Evolutionary conservation across 1,139 yeast species (phyloP).

Genomic region (Geotrichum australiense): DNA sequence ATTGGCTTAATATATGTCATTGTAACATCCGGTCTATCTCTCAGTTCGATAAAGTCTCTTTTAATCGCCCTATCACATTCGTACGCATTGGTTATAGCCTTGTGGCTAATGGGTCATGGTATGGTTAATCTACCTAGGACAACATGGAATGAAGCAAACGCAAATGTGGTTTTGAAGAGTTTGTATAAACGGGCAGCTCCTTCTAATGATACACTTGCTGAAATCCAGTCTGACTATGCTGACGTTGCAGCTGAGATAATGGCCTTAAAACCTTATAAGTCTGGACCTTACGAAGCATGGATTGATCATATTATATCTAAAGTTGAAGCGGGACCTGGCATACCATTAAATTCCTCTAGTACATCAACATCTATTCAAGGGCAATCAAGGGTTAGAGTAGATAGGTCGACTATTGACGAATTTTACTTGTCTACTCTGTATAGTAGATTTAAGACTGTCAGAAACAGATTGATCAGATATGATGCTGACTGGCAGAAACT

Average conservation of each 20-base stretch:
- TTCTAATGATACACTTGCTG: slow-evolving; percentile 57
- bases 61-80: slow-evolving; percentile 73
- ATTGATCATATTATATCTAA: slow-evolving; percentile 31
- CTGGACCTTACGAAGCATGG: slow-evolving; percentile 37
- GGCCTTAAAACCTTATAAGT: slow-evolving; percentile 38
- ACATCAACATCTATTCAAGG: slow-evolving; percentile 19
- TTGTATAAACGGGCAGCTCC: slow-evolving; percentile 53
- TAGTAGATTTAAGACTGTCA: slow-evolving; percentile 25
- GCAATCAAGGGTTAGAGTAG: slow-evolving; percentile 23
- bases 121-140: slow-evolving; percentile 59
- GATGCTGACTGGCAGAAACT: slow-evolving; percentile 38
- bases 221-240: slow-evolving; percentile 53
- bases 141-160: slow-evolving; percentile 47
- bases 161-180: slow-evolving; percentile 36
- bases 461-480: slow-evolving; percentile 30
- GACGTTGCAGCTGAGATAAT: slow-evolving; percentile 61
- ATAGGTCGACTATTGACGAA: slow-evolving; percentile 27
- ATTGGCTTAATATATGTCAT: slow-evolving; percentile 55
- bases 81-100: slow-evolving; percentile 66
- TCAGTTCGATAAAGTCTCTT: slow-evolving; percentile 52
- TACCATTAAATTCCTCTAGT: slow-evolving; percentile 15
- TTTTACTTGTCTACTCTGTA: slow-evolving; percentile 27
- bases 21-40: slow-evolving; percentile 52
- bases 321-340: slow-evolving; percentile 24
- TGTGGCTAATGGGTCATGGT: slow-evolving; percentile 86